A percentile compares a stretch with the other conserved stretches of the same genome.
These are phyloP conservation scores for Solanum bulbocastanum DNA, from an alignment of 257 asterid species.

Conservation along the genomic window DNA sequence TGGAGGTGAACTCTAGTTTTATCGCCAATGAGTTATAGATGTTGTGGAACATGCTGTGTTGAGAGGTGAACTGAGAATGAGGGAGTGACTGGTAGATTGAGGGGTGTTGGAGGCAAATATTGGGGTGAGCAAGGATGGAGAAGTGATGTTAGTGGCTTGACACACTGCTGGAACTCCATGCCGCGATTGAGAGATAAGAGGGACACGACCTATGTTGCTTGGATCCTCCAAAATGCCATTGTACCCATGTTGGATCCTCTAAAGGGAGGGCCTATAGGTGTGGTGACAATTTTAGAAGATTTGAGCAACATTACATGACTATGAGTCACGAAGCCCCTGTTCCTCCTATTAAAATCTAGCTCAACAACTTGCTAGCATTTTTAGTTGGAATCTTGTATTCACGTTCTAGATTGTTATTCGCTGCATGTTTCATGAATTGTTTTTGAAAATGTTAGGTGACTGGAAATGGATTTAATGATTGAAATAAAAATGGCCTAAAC, in stretches of 20 bases:
- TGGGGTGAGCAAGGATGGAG: not conserved
- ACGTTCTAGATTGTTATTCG: not conserved
- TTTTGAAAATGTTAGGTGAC: not conserved
- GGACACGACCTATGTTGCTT: not conserved
- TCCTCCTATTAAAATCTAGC: not conserved
- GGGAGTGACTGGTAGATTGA: not conserved
- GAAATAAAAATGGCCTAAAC: not conserved
- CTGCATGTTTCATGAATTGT: not conserved
- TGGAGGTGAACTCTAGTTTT: not conserved
- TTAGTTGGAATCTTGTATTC: not conserved
- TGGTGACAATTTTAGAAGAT: not conserved
- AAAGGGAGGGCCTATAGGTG: not conserved
- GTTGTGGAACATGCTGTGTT: not conserved
- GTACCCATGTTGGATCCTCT: not conserved
- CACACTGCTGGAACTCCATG: not conserved
- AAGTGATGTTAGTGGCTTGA: not conserved
- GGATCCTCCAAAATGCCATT: not conserved
- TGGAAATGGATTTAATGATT: not conserved
- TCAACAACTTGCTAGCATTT: not conserved
- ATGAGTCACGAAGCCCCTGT: not conserved
- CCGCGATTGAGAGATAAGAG: not conserved
- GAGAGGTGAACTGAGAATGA: not conserved
- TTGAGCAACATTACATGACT: not conserved
- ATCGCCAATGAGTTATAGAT: not conserved
- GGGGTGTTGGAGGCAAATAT: not conserved